A percentile compares a stretch with the other conserved stretches of the same genome.
Conservation (phyloP, 495 filamentous ascomycete species). For the Neurospora africana region DNA sequence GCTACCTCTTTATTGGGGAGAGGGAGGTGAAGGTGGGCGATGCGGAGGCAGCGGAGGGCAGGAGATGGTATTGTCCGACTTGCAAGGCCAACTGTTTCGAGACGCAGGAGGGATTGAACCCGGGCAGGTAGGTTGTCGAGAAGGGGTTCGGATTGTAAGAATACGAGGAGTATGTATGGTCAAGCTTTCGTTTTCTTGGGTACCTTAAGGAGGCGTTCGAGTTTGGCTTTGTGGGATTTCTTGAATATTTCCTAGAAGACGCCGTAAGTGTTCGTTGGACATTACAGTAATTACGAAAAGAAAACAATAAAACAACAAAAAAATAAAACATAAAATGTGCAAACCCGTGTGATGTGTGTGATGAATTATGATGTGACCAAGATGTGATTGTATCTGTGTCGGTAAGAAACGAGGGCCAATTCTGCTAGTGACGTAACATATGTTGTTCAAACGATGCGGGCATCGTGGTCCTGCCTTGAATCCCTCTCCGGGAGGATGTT, state of each 20-base stretch:
- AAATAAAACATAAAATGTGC: background rate
- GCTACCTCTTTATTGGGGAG: background rate
- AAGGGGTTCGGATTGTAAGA: background rate
- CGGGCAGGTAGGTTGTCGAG: background rate
- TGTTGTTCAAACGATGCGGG: background rate
- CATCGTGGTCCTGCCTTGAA: background rate
- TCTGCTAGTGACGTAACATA: background rate
- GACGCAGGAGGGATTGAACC: background rate
- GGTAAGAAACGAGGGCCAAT: fast-evolving
- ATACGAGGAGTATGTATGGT: background rate
- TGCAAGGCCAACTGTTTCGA: conserved; percentile 6
- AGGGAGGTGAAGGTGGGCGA: background rate
- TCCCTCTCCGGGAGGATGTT: background rate
- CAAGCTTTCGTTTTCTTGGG: background rate
- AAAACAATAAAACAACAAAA: background rate
- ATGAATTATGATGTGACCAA: background rate
- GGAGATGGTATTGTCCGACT: conserved; percentile 3
- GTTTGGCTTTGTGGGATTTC: background rate
- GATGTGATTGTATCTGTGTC: background rate
- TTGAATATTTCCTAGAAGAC: background rate
- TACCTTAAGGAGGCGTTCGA: background rate
- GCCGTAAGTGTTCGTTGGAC: background rate
- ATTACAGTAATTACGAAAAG: background rate
- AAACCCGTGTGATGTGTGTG: background rate
- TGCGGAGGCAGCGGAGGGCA: background rate